A percentile compares a stretch with the other conserved stretches of the same genome.
These are phyloP conservation scores for Globisporangium spiculum DNA, from an alignment of 352 stramenopile species.

Conservation along the genomic window DNA sequence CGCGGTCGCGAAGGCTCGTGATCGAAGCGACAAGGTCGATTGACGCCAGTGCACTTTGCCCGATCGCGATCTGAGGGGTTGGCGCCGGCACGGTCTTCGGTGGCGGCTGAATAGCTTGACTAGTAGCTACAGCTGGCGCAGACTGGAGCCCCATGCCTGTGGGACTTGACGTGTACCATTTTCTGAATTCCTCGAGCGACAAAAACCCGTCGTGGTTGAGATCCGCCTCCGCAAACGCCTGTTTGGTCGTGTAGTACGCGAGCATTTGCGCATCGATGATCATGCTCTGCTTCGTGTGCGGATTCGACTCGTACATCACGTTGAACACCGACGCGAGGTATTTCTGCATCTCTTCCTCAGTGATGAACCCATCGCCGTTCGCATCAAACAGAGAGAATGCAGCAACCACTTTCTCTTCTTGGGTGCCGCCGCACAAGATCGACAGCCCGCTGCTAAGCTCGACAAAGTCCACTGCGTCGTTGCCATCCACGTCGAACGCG, in stretches of 20 bases:
- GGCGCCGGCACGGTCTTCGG: constrained; percentile 1
- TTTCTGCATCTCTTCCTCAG: constrained; percentile 70
- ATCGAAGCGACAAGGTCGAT: constrained; percentile 60
- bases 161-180: constrained; percentile 54
- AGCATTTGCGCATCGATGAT: constrained; percentile 53
- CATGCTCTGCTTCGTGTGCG: constrained; percentile 33
- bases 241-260: constrained; percentile 64
- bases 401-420: constrained; percentile 73
- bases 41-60: constrained; percentile 32
- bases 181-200: constrained; percentile 78
- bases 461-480: constrained; percentile 69
- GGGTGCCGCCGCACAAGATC: constrained; percentile 64
- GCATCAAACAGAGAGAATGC: constrained; percentile 86
- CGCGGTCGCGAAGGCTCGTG: constrained; percentile 49
- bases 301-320: constrained; percentile 55
- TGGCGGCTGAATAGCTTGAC: not conserved
- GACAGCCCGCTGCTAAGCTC: constrained; percentile 78
- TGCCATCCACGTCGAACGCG: constrained; percentile 69
- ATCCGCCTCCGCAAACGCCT: constrained; percentile 88
- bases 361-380: constrained; percentile 84
- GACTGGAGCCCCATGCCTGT: not conserved
- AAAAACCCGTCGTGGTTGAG: constrained; percentile 75
- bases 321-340: constrained; percentile 77
- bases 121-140: constrained; percentile 7
- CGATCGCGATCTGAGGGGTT: constrained; percentile 17